Evolutionary conservation across 331 rosid species (phyloP).

Genomic region (Malus hybrid): DNA sequence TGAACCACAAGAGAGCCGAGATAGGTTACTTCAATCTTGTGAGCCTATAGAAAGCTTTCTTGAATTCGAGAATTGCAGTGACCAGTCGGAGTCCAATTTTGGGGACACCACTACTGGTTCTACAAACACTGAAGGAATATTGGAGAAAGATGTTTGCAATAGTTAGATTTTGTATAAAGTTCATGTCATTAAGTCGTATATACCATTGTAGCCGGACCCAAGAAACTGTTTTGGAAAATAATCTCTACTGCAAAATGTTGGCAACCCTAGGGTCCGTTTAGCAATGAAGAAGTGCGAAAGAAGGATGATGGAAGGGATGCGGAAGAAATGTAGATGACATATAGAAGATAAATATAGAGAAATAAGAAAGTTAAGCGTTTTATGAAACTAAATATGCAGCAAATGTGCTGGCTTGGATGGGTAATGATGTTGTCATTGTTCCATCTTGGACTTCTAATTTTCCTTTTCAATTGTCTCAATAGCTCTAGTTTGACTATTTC

Average conservation of each 20-base stretch:
- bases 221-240: too few species aligned
- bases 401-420: neutral
- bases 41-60: slow-evolving; percentile 66
- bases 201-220: too few species aligned
- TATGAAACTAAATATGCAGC: neutral
- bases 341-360: too few species aligned
- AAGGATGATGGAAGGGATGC: too few species aligned
- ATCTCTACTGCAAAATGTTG: too few species aligned
- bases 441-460: neutral
- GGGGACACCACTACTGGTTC: slow-evolving; percentile 12
- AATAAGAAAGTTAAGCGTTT: neutral
- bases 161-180: too few species aligned
- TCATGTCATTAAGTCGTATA: too few species aligned
- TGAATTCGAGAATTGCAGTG: slow-evolving; percentile 38
- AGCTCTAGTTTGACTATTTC: neutral
- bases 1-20: slow-evolving; percentile 35
- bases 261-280: too few species aligned
- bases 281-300: too few species aligned
- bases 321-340: too few species aligned
- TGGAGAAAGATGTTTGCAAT: slow-evolving; percentile 6
- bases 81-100: slow-evolving; percentile 21
- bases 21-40: slow-evolving; percentile 52
- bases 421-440: neutral
- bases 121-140: slow-evolving; percentile 10
- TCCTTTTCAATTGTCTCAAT: neutral